Evolutionary conservation across 306 rosid species (phyloP).

Genomic region (Ammopiptanthus mongolicus): DNA sequence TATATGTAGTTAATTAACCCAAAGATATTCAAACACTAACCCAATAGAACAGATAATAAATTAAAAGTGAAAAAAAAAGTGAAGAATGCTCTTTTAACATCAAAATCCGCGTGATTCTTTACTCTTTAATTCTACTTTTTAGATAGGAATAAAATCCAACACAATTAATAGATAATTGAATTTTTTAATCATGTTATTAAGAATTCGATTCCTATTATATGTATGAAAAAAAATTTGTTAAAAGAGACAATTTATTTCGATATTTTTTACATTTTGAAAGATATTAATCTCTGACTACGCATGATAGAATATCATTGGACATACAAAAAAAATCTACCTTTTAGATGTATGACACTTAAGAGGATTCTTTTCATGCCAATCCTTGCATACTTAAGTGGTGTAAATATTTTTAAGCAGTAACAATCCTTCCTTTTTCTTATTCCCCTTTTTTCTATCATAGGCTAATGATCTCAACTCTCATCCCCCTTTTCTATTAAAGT

Average conservation of each 20-base stretch:
- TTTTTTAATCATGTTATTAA: no score
- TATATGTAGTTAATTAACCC: neutral
- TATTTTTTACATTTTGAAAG: no score
- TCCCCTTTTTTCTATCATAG: neutral
- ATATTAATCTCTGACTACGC: no score
- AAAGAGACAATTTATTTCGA: no score
- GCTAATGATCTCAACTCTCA: neutral
- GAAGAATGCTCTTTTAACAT: conserved; percentile 10
- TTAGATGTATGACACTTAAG: neutral
- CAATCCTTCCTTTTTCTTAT: neutral
- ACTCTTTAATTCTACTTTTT: conserved; percentile 11
- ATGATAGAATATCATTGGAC: no score
- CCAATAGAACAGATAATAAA: neutral
- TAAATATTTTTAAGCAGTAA: neutral
- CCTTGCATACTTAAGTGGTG: neutral
- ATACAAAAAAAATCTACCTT: no score
- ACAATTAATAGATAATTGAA: no score
- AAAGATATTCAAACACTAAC: neutral
- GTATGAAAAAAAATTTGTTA: no score
- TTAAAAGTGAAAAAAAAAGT: neutral
- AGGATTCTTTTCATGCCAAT: neutral
- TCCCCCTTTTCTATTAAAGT: neutral
- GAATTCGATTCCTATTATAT: no score
- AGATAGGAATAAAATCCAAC: no score
- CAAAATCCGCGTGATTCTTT: neutral